A percentile compares a stretch with the other conserved stretches of the same genome.
phyloP scores from a whole-genome alignment of 2,329 filamentous ascomycete species.

The Xylaria sp. region DNA sequence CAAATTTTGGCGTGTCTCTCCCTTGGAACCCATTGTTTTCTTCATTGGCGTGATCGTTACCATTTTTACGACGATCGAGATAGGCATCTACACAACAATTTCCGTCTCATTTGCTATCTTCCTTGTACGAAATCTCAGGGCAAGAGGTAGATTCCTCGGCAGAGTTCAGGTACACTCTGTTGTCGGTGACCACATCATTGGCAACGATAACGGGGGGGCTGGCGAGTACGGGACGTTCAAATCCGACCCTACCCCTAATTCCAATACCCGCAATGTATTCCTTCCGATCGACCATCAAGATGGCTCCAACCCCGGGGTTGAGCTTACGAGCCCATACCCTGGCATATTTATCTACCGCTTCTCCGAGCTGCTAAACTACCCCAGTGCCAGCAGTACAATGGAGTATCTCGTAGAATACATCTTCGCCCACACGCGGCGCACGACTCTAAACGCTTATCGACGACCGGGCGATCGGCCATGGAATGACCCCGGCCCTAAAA shows the following conservation, averaged over 20 bases:
- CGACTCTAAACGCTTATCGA: slow-evolving; percentile 73
- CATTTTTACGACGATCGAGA: slow-evolving; percentile 87
- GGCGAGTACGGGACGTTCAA: slow-evolving; percentile 68
- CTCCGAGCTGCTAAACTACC: slow-evolving; percentile 94
- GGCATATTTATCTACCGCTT: slow-evolving; percentile 97
- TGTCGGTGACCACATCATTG: slow-evolving; percentile 76
- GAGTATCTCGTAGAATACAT: slow-evolving; percentile 79
- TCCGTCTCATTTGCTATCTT: slow-evolving; percentile 79
- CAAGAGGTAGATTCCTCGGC: slow-evolving; percentile 85
- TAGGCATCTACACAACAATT: slow-evolving; percentile 91
- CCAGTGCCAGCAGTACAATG: slow-evolving; percentile 89
- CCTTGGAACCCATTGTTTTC: slow-evolving; percentile 90
- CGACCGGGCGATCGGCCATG: slow-evolving; percentile 84
- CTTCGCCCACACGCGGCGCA: slow-evolving; percentile 77
- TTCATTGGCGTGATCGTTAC: slow-evolving; percentile 92
- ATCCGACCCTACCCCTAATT: slow-evolving; percentile 49
- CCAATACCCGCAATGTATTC: slow-evolving; percentile 76
- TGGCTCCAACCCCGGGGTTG: slow-evolving; percentile 86
- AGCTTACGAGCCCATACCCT: slow-evolving; percentile 83
- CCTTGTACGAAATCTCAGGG: slow-evolving; percentile 84
- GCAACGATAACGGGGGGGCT: slow-evolving; percentile 63
- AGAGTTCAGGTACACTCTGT: slow-evolving; percentile 86
- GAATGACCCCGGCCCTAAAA: slow-evolving; percentile 87
- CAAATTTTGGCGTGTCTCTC: slow-evolving; percentile 94
- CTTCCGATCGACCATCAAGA: slow-evolving; percentile 88